Evolutionary conservation across 176 grass and related monocot genomes (phyloP), one percentile per base, ranked within the genome.

Genomic region (Aegilops sharonensis): DNA sequence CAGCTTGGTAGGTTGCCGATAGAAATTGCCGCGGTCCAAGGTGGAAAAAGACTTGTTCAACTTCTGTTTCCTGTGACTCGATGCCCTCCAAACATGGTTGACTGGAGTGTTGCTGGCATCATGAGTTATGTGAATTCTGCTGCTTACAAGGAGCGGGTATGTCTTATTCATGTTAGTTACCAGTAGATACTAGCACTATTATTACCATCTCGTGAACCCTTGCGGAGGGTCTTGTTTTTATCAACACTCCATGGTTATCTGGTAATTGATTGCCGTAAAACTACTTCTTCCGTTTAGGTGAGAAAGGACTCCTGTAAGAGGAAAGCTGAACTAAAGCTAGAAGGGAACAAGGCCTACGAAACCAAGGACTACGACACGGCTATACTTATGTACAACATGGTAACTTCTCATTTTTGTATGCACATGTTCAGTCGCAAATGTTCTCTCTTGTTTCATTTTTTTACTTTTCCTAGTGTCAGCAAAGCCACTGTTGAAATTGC

Each of bases 1-100:
- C 71, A 84, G 82, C 71, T 84, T 84, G 39, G 42, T 45, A 84
- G 81, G 68, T 74, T 84, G 42, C 69, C 81, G 2, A 42, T 74
- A 73, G 81, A 84, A 84, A 11, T 84, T 29, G 81, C 81, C 20
- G 81, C 69, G 27, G 20, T 74, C n/a, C 68, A 84, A 1, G 68
- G 32, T 12, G 81, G 62, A 8, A 56, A 18, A 36, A 24, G 45
- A 62, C 68, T 45, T 0, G 10, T 25, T n/a, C 9, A 74, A 21
- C 8, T 74, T 84, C 11, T 76, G 11, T 74, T 84, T 21, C 69
- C 35, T 13, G 23, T 74, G 24, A 84, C 68, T 4, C 57, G 9
- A 29, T 5, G 20, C 3, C 3, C 18, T 1, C 25, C 14, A n/a
- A 8, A 15, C 29, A 20, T 84, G 27, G 0, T 11, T 48, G 71